phyloP scores from a whole-genome alignment of 208 protist genomes.

The Leishmania amazonensis region DNA sequence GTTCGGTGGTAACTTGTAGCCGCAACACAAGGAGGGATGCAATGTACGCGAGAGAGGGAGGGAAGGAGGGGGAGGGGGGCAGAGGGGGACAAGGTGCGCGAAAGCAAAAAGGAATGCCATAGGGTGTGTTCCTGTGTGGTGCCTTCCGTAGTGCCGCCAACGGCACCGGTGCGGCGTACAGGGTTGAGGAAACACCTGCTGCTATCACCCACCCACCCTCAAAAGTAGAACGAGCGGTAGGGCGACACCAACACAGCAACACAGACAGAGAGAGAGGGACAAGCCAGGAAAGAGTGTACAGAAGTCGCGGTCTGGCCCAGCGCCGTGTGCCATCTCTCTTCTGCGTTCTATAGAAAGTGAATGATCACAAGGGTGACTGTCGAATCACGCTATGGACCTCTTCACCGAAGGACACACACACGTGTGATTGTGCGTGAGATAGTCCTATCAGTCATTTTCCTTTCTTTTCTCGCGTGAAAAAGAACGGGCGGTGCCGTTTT shows the following conservation, averaged over 20 bases:
- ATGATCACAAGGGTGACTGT: neutral
- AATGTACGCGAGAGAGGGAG: too few species aligned
- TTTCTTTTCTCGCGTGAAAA: neutral
- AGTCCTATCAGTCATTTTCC: neutral
- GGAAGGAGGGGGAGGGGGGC: too few species aligned
- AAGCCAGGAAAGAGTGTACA: neutral
- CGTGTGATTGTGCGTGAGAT: neutral
- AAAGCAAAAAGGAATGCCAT: too few species aligned
- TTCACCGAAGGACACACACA: neutral
- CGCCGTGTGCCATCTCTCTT: neutral
- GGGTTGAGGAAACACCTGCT: too few species aligned
- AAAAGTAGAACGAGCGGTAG: too few species aligned
- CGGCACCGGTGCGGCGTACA: too few species aligned
- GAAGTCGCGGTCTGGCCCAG: neutral
- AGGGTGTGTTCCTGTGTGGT: too few species aligned
- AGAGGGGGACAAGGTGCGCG: too few species aligned
- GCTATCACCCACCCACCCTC: too few species aligned
- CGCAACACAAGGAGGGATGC: neutral
- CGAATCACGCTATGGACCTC: too few species aligned
- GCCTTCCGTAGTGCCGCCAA: too few species aligned
- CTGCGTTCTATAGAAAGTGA: neutral
- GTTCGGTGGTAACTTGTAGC: neutral
- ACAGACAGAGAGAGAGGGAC: neutral
- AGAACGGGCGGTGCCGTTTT: neutral
- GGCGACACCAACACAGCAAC: too few species aligned